Evolutionary conservation across 352 stramenopile genomes (phyloP).

Genomic region (Pythium sp.): DNA sequence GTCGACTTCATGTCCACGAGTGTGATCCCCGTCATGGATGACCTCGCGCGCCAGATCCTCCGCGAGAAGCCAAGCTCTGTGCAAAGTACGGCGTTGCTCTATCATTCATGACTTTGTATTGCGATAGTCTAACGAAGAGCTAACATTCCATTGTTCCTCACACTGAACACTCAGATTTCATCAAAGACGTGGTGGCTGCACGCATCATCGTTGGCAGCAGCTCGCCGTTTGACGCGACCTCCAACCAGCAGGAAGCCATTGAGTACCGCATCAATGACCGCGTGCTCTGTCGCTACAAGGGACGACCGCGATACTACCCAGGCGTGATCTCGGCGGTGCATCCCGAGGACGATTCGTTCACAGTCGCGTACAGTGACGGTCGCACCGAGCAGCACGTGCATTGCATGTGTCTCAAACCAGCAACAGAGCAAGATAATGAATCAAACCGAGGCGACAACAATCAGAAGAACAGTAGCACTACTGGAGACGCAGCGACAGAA

Average conservation of each 20-base stretch:
- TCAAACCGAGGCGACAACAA: neutral
- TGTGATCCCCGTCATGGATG: constrained; percentile 83
- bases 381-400: constrained; percentile 70
- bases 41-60: constrained; percentile 77
- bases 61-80: constrained; percentile 67
- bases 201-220: constrained; percentile 47
- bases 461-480: neutral
- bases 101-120: too few species aligned
- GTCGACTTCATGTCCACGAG: constrained; percentile 83
- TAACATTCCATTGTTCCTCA: neutral
- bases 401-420: constrained; percentile 55
- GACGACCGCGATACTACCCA: constrained; percentile 53
- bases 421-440: constrained; percentile 3
- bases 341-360: constrained; percentile 36
- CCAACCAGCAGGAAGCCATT: constrained; percentile 41
- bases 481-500: neutral
- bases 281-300: constrained; percentile 71
- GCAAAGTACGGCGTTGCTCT: constrained; percentile 26
- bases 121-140: too few species aligned
- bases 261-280: constrained; percentile 40
- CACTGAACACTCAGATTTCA: constrained; percentile 37
- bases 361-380: constrained; percentile 65
- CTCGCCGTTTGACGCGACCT: constrained; percentile 16
- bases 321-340: constrained; percentile 51
- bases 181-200: constrained; percentile 55